Evolutionary conservation across 1,284 basidiomycete species (phyloP).

Genomic region (Melampsora larici-populina): DNA sequence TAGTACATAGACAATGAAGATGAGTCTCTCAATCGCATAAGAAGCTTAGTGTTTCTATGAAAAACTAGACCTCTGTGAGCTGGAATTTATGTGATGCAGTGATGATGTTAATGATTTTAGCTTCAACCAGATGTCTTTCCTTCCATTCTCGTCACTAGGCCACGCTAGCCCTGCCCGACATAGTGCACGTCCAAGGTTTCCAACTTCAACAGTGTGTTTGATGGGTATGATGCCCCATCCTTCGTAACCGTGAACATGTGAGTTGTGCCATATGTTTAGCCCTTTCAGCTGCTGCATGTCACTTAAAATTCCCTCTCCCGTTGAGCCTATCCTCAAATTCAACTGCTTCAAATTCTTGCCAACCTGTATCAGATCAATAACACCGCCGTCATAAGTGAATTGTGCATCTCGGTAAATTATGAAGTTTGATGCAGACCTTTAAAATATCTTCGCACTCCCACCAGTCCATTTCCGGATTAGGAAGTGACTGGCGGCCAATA

Average conservation of each 20-base stretch:
- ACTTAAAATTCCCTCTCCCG: conserved; percentile 5
- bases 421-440: conserved; percentile 10
- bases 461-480: conserved; percentile 1
- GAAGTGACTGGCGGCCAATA: conserved; percentile 34
- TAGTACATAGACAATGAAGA: too few species aligned
- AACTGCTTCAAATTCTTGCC: conserved; percentile 6
- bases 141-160: conserved; percentile 18
- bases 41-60: too few species aligned
- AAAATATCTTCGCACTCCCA: conserved; percentile 8
- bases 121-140: conserved; percentile 41
- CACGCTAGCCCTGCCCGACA: conserved; percentile 22
- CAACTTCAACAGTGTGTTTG: background rate
- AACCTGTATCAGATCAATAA: background rate
- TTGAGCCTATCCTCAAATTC: conserved; percentile 33
- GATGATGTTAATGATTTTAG: conserved; percentile 14
- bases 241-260: conserved; percentile 11
- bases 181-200: conserved; percentile 17
- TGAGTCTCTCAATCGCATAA: too few species aligned
- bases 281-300: background rate
- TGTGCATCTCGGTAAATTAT: background rate
- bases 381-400: background rate
- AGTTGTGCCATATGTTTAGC: conserved; percentile 37
- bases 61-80: too few species aligned
- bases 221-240: conserved; percentile 39
- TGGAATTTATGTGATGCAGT: too few species aligned